Evolutionary conservation across 495 filamentous ascomycete genomes (phyloP).

Genomic region (Daldinia concentrica): DNA sequence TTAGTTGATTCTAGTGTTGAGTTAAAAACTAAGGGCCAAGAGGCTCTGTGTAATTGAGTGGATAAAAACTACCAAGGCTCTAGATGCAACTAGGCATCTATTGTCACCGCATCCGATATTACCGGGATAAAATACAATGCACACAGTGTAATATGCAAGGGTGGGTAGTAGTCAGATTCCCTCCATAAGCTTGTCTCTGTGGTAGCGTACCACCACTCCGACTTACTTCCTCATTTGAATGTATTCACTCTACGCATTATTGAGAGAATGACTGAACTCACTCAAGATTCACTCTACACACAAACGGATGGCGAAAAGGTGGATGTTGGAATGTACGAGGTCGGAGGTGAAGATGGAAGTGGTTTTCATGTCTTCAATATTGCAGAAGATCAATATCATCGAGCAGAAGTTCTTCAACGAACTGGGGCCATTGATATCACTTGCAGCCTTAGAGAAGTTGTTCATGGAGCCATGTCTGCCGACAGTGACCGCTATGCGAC

Average conservation of each 20-base stretch:
- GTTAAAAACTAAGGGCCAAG: too few relatives aligned
- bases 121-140: not conserved
- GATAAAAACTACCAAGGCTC: not conserved
- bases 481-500: not conserved
- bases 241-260: not conserved
- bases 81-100: not conserved
- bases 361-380: not conserved
- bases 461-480: not conserved
- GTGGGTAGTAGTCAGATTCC: too few relatives aligned
- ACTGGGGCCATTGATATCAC: not conserved
- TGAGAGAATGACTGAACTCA: not conserved
- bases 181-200: too few relatives aligned
- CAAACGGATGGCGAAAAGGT: not conserved
- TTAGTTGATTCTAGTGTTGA: not conserved
- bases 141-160: not conserved
- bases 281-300: not conserved
- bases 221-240: too few relatives aligned
- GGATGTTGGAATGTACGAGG: not conserved
- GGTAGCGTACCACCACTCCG: too few relatives aligned
- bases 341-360: not conserved
- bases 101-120: not conserved
- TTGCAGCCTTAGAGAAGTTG: not conserved
- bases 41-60: not conserved
- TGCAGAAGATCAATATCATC: not conserved
- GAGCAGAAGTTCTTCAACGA: not conserved